Evolutionary conservation across 495 filamentous ascomycete species (phyloP), one percentile per base, ranked within the genome.

Genomic region (Xylaria venustula): DNA sequence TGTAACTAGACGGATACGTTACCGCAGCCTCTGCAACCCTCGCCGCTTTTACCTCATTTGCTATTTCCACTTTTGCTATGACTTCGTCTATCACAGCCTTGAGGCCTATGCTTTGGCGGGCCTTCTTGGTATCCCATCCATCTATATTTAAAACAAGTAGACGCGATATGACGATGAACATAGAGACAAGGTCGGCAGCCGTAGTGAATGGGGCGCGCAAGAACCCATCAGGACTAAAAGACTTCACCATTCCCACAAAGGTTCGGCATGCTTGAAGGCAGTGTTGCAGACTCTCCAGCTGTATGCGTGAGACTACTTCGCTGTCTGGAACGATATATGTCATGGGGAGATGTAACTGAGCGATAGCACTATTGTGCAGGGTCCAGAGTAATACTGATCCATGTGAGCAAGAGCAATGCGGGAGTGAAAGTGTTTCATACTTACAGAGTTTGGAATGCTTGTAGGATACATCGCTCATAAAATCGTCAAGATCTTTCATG

Each of bases 291-390:
- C 70, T 66, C 36, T 67, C 66, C 8, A 55, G 53, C 26, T 69
- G 70, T 19, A 68, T 61, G 12, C 56, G 54, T 11, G 64, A 56
- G 11, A 57, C 47, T n/a, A 46, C 36, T 37, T 55, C 36, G 57
- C 62, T 64, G 4, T 61, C 28, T n/a, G 69, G 62, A 25, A 63
- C 52, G n/a, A 64, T 25, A 23, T 64, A 63, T 20, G 63, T 69
- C 26, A 69, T 67, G 5, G 71, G 70, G 14, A 73, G 59, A 46
- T 75, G 70, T 45, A 75, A 45, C 2, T 69, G 69, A 23, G 71
- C 66, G 2, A 69, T 37, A n/a, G 69, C 52, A 32, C 68, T 67
- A 37, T 66, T 60, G 41, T 71, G 64, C 23, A 70, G 62, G 19
- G 59, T 50, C 63, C 65, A 68, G 36, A 73, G 67, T 1, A 66